Percentiles rank a stretch among this genome's conserved stretches.
phyloP scores from a whole-genome alignment of 768 basidiomycete genomes.

The Ramaria sp. region DNA sequence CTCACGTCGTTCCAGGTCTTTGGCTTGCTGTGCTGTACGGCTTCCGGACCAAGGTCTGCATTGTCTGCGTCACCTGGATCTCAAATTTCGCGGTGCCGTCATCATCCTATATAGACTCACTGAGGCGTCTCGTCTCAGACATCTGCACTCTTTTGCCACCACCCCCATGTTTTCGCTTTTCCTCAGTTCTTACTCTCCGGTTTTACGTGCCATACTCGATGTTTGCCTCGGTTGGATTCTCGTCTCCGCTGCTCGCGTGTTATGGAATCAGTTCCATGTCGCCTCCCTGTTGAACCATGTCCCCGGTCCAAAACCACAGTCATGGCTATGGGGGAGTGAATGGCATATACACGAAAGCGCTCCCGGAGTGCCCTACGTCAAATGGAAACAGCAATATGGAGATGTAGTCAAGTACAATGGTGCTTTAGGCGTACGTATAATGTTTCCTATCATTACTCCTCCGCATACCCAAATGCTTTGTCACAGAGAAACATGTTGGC shows the following conservation, averaged over 20 bases:
- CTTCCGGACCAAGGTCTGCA: background rate
- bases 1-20: background rate
- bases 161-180: background rate
- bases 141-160: background rate
- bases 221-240: background rate
- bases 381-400: conserved; percentile 45
- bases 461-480: conserved; percentile 4
- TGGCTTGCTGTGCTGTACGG: background rate
- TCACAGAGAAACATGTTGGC: conserved; percentile 46
- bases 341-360: conserved; percentile 40
- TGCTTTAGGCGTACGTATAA: conserved; percentile 38
- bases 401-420: conserved; percentile 46
- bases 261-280: background rate
- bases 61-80: background rate
- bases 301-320: conserved; percentile 40
- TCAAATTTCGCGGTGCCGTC: background rate
- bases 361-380: conserved; percentile 42
- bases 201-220: background rate
- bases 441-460: background rate
- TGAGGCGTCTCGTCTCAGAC: background rate
- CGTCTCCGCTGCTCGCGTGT: background rate
- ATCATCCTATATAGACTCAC: background rate
- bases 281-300: conserved; percentile 28
- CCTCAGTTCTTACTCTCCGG: background rate
- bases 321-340: conserved; percentile 53